phyloP scores from a whole-genome alignment of 1,284 basidiomycete genomes.

The Leccinum fallax region DNA sequence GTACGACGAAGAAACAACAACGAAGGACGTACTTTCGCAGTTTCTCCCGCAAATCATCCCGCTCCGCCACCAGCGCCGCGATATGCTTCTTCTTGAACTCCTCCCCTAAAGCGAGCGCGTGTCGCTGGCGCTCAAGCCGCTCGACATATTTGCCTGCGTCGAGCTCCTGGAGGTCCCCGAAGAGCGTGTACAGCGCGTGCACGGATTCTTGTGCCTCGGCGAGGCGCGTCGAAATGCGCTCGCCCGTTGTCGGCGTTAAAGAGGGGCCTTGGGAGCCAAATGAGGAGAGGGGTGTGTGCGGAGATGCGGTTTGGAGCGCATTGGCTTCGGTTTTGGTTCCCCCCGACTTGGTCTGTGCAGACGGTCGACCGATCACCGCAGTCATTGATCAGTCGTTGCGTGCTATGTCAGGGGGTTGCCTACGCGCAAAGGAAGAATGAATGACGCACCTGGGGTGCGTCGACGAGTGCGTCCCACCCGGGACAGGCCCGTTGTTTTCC shows the following conservation, averaged over 20 bases:
- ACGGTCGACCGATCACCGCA: background rate
- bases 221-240: conserved; percentile 18
- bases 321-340: background rate
- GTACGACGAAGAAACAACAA: background rate
- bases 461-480: conserved; percentile 1
- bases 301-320: background rate
- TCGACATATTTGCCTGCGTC: conserved; percentile 36
- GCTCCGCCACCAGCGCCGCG: conserved; percentile 36
- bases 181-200: background rate
- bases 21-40: conserved; percentile 15
- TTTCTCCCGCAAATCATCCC: conserved; percentile 25
- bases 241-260: conserved; percentile 13
- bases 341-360: background rate
- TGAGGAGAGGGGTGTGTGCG: background rate
- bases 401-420: background rate
- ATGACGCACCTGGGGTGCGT: conserved; percentile 10
- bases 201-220: background rate
- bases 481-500: conserved; percentile 23
- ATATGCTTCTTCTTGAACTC: conserved; percentile 44
- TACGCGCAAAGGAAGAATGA: background rate
- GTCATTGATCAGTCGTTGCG: background rate
- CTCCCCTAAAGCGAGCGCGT: conserved; percentile 41
- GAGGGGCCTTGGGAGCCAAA: background rate
- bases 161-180: conserved; percentile 6
- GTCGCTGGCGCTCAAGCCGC: conserved; percentile 43